Conservation (phyloP, 148 eudicot species). For the Rhododendron molle region DNA sequence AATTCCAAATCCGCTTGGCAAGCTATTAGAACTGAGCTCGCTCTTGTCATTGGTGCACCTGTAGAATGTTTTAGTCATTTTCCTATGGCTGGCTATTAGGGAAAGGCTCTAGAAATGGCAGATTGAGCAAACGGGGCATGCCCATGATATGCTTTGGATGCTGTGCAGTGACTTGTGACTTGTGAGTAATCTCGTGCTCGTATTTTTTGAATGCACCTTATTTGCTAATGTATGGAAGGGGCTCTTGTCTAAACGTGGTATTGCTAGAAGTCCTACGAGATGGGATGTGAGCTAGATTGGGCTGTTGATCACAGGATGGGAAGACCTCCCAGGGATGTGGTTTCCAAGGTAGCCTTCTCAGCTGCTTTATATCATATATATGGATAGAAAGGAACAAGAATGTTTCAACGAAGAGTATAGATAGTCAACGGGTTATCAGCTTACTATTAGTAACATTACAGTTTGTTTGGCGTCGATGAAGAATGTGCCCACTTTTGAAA, state of each 20-base stretch:
- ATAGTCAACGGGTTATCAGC: background rate
- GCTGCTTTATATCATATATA: background rate
- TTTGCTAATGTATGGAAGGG: background rate
- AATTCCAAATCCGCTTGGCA: background rate
- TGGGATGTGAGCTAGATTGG: too few species aligned
- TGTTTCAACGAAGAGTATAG: background rate
- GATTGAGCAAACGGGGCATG: background rate
- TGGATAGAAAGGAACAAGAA: background rate
- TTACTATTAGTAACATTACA: background rate
- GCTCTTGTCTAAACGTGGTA: background rate
- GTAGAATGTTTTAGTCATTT: background rate
- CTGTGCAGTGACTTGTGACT: background rate
- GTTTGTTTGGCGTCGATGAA: too few species aligned
- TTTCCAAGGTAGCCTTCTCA: background rate
- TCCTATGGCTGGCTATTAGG: background rate
- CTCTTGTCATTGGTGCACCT: background rate
- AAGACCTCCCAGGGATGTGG: background rate
- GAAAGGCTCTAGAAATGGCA: background rate
- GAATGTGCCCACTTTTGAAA: too few species aligned
- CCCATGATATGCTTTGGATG: background rate
- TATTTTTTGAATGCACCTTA: too few species aligned
- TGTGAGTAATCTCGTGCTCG: background rate
- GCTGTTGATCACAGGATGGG: too few species aligned
- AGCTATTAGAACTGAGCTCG: background rate
- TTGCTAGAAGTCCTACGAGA: background rate